Percentiles rank a stretch among this genome's conserved stretches.
phyloP scores from a whole-genome alignment of 2,329 filamentous ascomycete genomes.

The Plectosphaerella plurivora region DNA sequence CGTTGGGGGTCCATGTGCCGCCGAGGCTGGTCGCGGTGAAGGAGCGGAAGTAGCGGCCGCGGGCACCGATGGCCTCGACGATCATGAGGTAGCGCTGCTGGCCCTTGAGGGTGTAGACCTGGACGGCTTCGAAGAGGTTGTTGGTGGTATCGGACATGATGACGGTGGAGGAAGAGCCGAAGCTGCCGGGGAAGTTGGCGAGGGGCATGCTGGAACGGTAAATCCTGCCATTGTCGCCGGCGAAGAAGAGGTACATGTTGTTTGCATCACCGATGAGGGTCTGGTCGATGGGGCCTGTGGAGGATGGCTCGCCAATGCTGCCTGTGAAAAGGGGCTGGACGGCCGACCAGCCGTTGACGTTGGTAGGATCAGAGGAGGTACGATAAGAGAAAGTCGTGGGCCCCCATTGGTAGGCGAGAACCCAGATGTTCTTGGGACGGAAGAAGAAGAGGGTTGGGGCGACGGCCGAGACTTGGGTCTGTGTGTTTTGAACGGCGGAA shows the following conservation, averaged over 20 bases:
- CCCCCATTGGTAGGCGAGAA: constrained; percentile 65
- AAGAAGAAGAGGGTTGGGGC: constrained; percentile 63
- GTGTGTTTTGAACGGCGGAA: constrained; percentile 46
- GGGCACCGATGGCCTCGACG: constrained; percentile 55
- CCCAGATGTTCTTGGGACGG: constrained; percentile 54
- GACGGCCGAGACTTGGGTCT: constrained; percentile 37
- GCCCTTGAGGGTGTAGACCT: constrained; percentile 58
- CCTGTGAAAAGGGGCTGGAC: constrained; percentile 53
- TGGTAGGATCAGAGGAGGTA: constrained; percentile 53
- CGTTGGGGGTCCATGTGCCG: constrained; percentile 56
- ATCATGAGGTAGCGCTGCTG: constrained; percentile 60
- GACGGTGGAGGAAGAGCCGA: constrained; percentile 45
- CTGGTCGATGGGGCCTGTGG: constrained; percentile 57
- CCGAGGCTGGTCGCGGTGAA: constrained; percentile 55
- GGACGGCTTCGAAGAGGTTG: constrained; percentile 62
- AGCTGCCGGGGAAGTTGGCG: constrained; percentile 55
- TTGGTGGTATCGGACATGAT: constrained; percentile 48
- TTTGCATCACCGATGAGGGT: constrained; percentile 56
- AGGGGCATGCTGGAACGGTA: constrained; percentile 62
- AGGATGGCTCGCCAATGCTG: constrained; percentile 37
- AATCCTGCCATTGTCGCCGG: constrained; percentile 62
- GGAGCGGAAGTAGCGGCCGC: constrained; percentile 62
- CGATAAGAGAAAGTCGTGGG: constrained; percentile 54
- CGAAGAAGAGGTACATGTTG: constrained; percentile 66
- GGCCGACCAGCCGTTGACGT: constrained; percentile 52